phyloP scores from a whole-genome alignment of 805 yeast genomes.

The Clavispora phyllophila region DNA sequence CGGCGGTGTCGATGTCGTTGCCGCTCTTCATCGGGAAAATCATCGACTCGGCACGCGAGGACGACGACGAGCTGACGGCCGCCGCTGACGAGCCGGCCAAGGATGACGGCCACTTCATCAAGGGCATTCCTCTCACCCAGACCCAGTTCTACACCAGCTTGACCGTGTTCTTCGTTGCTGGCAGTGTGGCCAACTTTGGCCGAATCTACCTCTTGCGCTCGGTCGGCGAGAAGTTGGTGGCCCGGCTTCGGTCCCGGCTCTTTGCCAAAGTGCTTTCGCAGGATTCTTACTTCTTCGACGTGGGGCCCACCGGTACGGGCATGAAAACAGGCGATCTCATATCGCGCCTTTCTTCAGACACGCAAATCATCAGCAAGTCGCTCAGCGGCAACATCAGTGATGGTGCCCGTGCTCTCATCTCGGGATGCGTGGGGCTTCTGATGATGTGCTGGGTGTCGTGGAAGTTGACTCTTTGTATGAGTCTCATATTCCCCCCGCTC shows the following conservation, averaged over 20 bases:
- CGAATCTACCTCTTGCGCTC: conserved; percentile 70
- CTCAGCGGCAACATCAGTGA: conserved; percentile 87
- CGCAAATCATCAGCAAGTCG: conserved; percentile 80
- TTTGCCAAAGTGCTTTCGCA: conserved; percentile 74
- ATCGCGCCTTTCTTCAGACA: conserved; percentile 81
- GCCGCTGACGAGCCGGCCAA: conserved; percentile 19
- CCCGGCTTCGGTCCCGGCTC: conserved; percentile 72
- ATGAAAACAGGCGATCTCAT: conserved; percentile 86
- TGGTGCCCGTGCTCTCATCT: conserved; percentile 79
- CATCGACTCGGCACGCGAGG: conserved; percentile 59
- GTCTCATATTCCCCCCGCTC: conserved; percentile 77
- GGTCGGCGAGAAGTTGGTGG: conserved; percentile 84
- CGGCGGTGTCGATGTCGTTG: conserved; percentile 74
- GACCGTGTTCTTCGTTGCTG: conserved; percentile 59
- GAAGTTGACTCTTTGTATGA: conserved; percentile 77
- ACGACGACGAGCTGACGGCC: conserved; percentile 9
- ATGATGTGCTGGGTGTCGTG: conserved; percentile 90
- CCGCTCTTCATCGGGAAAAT: conserved; percentile 85
- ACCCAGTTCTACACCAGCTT: conserved; percentile 60
- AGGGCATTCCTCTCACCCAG: conserved; percentile 51
- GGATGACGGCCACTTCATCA: conserved; percentile 16
- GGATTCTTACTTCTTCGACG: conserved; percentile 85
- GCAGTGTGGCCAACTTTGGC: conserved; percentile 76
- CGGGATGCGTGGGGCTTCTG: conserved; percentile 80
- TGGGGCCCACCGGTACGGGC: conserved; percentile 46